Evolutionary conservation across 768 basidiomycete genomes (phyloP), one percentile per base, ranked within the genome.

Genomic region (Termitomyces sp.): DNA sequence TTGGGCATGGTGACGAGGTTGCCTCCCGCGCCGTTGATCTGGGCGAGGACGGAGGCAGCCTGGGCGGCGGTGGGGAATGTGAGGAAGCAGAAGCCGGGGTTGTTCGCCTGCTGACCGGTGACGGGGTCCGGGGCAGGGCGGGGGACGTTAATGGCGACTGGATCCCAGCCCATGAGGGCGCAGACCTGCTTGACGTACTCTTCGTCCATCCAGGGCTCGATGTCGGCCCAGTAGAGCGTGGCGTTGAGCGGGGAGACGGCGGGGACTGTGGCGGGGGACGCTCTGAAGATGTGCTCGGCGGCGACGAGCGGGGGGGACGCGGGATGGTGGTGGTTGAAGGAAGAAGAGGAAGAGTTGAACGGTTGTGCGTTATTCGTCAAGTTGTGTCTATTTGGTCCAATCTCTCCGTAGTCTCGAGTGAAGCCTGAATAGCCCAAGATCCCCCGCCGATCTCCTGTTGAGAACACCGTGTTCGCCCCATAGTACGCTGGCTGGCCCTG

Each of bases 181-280:
- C 92, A 92, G 69, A 94, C 91, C 72, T 93, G 90, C 74, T 90
- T 89, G 48, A 88, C 91, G 79, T 95, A 96, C 72, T 92, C 90
- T 84, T 94, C 92, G 77, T 96, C 93, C 95, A 96, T 96, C 94
- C 94, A 96, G 66, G 89, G 87, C 74, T 96, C 94, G 58, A 96
- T 84, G 69, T 92, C 90, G 65, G 88, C 86, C 86, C 95, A 92
- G 82, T 86, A 91, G 66, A 94, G 84, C 45, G 91, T 90, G 62
- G 82, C 83, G 71, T 73, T 39, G 77, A 59, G 63, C 63, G 61
- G 54, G 72, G 66, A 54, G 63, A 70, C 39, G 69, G 68, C 65
- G 69, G 70, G 67, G 35, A 54, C 65, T 44, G 63, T 49, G 58
- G 51, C 58, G 55, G 42, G 61, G 64, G 64, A 59, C 39, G 68